Base-by-base conservation (phyloP, 164 flowering plant genomes). In the Buxus sempervirens region DNA sequence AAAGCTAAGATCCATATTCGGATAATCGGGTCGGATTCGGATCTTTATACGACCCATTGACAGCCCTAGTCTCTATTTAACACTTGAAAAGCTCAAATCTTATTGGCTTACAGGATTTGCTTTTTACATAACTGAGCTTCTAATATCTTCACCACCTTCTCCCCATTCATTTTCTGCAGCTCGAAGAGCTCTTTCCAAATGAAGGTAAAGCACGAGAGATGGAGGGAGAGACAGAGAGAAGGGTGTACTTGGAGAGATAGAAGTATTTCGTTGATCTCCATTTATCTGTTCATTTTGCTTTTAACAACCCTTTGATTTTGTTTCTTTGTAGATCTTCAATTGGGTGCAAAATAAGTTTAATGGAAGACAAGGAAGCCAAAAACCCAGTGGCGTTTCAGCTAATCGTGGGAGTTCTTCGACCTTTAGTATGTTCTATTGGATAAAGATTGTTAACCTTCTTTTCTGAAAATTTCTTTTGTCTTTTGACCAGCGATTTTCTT, bases 281-380 rank as follows among this genome's bases (percentile, higher is more conserved):
- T n/a, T n/a, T 23, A 57, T n/a, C 32, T 45, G 14, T 45, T 10
- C 12, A 45, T 45, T 45, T 45, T 1, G 51, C 18, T 45, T 4
- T 15, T 45, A 7, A 32, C 7, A 3, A 32, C 38, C 3, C 38
- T 32, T 32, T 45, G 14, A 15, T 45, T 45, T 10, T 45, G 2
- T 45, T 53, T 16, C 21, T 1, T n/a, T 70, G 74, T 73, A 83
- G 86, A 69, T 79, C 20, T 72, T 81, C 22, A 68, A 68, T 28
- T 83, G 86, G 86, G 61, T 81, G 65, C 83, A 79, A 58, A 76
- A 48, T 64, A 81, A 79, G 78, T 61, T 73, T 42, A 79, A 41
- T 70, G 74, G 77, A 5, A 66, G 45, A 38, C 64, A 77, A 56
- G 69, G 19, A 24, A 62, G 22, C 66, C 77, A 54, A 24, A 75